Evolutionary conservation across 306 rosid species (phyloP), one percentile per base, ranked within the genome.

Genomic region (Lathyrus tuberosus): DNA sequence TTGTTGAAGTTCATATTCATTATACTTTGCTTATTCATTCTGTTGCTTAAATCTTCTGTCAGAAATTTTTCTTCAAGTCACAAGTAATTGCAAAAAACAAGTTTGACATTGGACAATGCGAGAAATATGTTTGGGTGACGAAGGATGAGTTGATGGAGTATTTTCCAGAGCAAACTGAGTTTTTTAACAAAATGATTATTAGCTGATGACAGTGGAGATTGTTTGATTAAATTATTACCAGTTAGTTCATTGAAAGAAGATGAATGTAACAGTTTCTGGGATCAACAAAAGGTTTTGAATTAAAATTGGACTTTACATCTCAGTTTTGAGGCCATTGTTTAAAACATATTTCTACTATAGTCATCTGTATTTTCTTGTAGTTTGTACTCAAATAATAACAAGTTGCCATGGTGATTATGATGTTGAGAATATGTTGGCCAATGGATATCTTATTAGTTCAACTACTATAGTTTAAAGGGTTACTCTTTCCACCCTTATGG

Each of bases 21-120:
- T 35, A 44, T 64, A 28, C 20, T 51, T 51, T 72, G 47, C 47
- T 61, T 17, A 65, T 38, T 69, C 20, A 53, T 69, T 51, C 52
- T 28, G 52, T 64, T 49, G 67, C 18, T 73, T 44, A 70, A 69
- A 65, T 70, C 35, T 48, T 75, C 26, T 80, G 52, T 16, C 86
- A 90, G 97, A 83, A 71, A 70, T 94, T 90, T 84, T 88, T 94
- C 84, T 90, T 88, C 70, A 94, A 94, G 83, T 88, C 96, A 64
- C 94, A 90, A 87, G 91, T 94, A 67, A 83, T 94, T 49, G 96
- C 92, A 40, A 81, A 84, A 71, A 87, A 82, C 87, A 78, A 81
- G 87, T 78, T 64, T 59, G 37, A 78, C 72, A 68, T 94, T 43
- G 76, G 49, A 7, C 84, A 84, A 75, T 88, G 98, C 33, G 80